Base-by-base conservation (phyloP, 192 early-diverging fungal species). In the Coemansia sp. region DNA sequence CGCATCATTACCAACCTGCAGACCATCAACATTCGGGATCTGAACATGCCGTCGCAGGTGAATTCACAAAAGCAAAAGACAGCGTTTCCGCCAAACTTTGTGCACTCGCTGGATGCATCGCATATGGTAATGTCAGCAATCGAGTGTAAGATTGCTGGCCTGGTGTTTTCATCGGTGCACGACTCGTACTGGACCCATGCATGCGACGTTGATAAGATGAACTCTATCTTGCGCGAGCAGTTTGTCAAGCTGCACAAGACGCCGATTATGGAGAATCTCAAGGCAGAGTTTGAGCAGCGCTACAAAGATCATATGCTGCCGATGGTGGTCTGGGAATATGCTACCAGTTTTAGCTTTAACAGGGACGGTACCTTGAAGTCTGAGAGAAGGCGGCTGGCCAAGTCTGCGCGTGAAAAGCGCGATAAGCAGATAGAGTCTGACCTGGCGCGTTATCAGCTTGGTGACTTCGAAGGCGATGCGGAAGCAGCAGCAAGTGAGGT, bases 121-220 rank as follows among this genome's bases (percentile, higher is more conserved):
- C 96, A 98, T 63, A 98, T 98, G 96, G 81, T 94, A 57, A 83
- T 96, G 70, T 91, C 93, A 14, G 93, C 96, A 21, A 80, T 93
- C 23, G 84, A 83, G 53, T 96, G 94, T 80, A 83, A 91, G 41
- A 65, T 79, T 35, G 82, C 80, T 15, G 87, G 85, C 3, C 65
- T 98, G 54, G 80, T 86, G 9, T 98, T 96, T 83, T 92, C 96
- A 0, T 86, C 94, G 5, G 96, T 98, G 14, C 96, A 98, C 73
- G 96, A 98, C 72, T 93, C 91, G 52, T 98, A 94, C 72, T 98
- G 96, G 96, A 94, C 94, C 0, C 96, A 98, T 61, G 90, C 96
- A 0, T 88, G 81, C 59, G 90, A 93, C 78, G 84, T 96, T 0
- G 87, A 93, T 68, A 64, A 48, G 21, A 94, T 98, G 93, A 89